These are phyloP conservation scores for Datura wrightii DNA, from an alignment of 257 asterid species.

Conservation along the genomic window DNA sequence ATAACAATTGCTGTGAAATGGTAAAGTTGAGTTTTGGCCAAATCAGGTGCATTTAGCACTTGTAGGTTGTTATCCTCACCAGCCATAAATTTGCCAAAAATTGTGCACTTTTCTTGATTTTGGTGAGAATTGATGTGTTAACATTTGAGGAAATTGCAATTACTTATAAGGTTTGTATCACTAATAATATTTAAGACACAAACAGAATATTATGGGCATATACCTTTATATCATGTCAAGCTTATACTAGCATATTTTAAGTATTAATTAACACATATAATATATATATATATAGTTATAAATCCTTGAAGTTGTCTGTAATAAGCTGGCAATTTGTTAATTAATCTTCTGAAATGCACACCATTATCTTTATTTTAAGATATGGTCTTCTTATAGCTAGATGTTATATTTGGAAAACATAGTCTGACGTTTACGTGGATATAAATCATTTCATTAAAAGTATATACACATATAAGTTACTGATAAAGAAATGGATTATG, in stretches of 20 bases:
- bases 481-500: not conserved
- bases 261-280: too few relatives aligned
- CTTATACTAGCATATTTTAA: not conserved
- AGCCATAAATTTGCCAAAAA: not conserved
- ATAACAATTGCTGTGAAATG: constrained; percentile 36
- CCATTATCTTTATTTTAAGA: not conserved
- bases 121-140: not conserved
- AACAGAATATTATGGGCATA: constrained; percentile 18
- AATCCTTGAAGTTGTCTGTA: not conserved
- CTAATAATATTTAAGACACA: not conserved
- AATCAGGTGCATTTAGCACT: constrained; percentile 26
- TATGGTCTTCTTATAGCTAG: not conserved
- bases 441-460: not conserved
- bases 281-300: too few relatives aligned
- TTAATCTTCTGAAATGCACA: constrained; percentile 5
- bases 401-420: not conserved
- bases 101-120: not conserved
- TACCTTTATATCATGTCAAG: not conserved
- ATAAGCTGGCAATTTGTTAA: not conserved
- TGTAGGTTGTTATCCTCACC: not conserved
- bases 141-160: not conserved
- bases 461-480: not conserved
- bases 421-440: too few relatives aligned
- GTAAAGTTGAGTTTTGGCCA: constrained; percentile 38
- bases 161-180: not conserved